Evolutionary conservation across 2,329 filamentous ascomycete genomes (phyloP), one percentile per base, ranked within the genome.

Genomic region (Alternaria infectoria): DNA sequence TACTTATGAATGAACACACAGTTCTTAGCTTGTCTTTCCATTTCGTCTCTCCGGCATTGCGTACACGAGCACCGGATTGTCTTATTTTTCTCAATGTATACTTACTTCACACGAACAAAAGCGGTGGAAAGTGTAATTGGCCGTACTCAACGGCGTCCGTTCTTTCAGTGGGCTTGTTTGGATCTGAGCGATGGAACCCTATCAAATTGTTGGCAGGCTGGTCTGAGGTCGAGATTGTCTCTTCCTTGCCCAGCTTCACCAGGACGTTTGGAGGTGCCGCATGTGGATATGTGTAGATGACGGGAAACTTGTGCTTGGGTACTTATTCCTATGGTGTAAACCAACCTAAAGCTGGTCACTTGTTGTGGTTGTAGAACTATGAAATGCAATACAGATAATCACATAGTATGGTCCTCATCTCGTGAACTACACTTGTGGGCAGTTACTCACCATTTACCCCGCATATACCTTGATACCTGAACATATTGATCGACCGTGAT

Each of bases 81-180:
- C 32, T 43, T 63, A 43, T 30, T 51, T 59, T 49, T 59, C 51
- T 49, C 44, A 62, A 65, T 67, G 70, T 69, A 73, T 73, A 69
- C 65, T 64, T 71, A 57, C 55, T 55, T 63, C 59, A 64, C 67
- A 64, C 25, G n/a, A 54, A 26, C n/a, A 73, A 74, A 74, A 70
- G 66, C 62, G 55, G 50, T 62, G 23, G 65, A 61, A 62, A 66
- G 64, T 73, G 70, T 76, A 77, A 76, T 75, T 72, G 70, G 71
- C 72, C 67, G 66, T 50, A 51, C 56, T 61, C 45, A 55, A 25
- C 60, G 65, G 67, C 63, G 65, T 68, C 65, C 65, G 50, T 62
- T 68, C 67, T 45, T 59, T 67, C 25, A 23, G 21, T 58, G 58
- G 56, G 62, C 40, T 36, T 51, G 59, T 59, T 63, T 56, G 63